A percentile compares a stretch with the other conserved stretches of the same genome.
phyloP scores from a whole-genome alignment of 148 eudicot genomes.

The Rheum nobile region DNA sequence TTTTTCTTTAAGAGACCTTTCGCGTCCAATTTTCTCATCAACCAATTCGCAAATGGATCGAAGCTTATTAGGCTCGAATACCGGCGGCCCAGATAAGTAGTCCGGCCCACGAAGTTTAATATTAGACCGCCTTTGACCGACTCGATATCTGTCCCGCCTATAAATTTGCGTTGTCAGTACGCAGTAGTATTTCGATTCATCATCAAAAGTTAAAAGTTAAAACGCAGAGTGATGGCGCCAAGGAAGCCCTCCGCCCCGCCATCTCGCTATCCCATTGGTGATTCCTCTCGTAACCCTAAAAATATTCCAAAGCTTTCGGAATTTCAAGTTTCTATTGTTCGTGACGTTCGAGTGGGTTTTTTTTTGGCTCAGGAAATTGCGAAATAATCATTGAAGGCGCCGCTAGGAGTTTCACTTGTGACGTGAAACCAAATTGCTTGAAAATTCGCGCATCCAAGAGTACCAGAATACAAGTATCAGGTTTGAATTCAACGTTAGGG shows the following conservation, averaged over 20 bases:
- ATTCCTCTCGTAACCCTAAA: not conserved
- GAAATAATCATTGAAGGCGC: slow-evolving; percentile 40
- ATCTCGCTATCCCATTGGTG: not conserved
- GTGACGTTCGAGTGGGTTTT: not conserved
- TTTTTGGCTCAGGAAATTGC: slow-evolving; percentile 43
- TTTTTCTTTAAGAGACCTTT: too few species aligned
- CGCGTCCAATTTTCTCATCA: too few species aligned
- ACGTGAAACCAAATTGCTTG: slow-evolving; percentile 21
- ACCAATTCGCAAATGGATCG: too few species aligned
- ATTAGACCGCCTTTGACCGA: not conserved
- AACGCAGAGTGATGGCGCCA: not conserved
- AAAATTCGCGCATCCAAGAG: slow-evolving; percentile 40
- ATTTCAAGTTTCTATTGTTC: not conserved
- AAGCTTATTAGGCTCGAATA: not conserved
- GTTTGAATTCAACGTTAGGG: slow-evolving; percentile 23
- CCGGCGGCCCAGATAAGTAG: not conserved
- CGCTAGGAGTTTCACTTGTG: slow-evolving; percentile 32
- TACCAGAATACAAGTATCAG: slow-evolving; percentile 42
- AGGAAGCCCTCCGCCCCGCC: not conserved
- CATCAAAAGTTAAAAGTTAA: too few species aligned
- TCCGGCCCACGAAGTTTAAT: not conserved
- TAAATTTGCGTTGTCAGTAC: not conserved
- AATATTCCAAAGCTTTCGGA: not conserved
- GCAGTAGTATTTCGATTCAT: too few species aligned
- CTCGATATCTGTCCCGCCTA: not conserved